Conservation (phyloP, 768 basidiomycete species). For the Rhodotorula taiwanensis region DNA sequence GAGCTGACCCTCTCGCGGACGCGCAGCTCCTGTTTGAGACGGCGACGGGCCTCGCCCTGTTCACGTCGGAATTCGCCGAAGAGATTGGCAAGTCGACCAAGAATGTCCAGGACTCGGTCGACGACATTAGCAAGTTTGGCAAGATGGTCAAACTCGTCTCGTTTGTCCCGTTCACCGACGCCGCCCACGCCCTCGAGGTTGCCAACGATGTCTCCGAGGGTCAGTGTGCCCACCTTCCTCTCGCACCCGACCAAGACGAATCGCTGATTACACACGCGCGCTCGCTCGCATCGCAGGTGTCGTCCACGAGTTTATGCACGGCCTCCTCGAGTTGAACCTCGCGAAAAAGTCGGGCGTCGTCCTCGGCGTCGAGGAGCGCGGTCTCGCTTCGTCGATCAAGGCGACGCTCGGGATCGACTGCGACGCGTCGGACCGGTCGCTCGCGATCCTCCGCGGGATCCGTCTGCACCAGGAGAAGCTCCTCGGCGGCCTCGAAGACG, state of each 20-base stretch:
- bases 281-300: conserved; percentile 54
- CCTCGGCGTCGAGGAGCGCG: conserved; percentile 70
- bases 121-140: conserved; percentile 76
- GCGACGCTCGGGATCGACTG: conserved; percentile 64
- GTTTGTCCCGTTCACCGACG: conserved; percentile 79
- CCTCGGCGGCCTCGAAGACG: conserved; percentile 76
- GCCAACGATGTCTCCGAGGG: conserved; percentile 95
- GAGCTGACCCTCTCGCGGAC: neutral
- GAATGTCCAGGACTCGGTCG: conserved; percentile 75
- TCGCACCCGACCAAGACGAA: too few relatives aligned
- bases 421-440: conserved; percentile 69
- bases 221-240: conserved; percentile 44
- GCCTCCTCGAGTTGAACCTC: conserved; percentile 79
- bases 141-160: conserved; percentile 87
- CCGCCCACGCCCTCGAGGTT: conserved; percentile 61
- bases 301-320: conserved; percentile 72
- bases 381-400: conserved; percentile 70
- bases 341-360: conserved; percentile 58
- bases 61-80: conserved; percentile 77
- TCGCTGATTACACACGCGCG: too few relatives aligned
- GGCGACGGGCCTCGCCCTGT: conserved; percentile 87
- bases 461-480: conserved; percentile 84
- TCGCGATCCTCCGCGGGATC: conserved; percentile 84
- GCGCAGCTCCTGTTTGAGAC: conserved; percentile 81
- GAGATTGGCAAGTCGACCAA: conserved; percentile 73